These are phyloP conservation scores for Cyberlindnera misumaiensis DNA, from an alignment of 805 yeast genomes.

Conservation along the genomic window DNA sequence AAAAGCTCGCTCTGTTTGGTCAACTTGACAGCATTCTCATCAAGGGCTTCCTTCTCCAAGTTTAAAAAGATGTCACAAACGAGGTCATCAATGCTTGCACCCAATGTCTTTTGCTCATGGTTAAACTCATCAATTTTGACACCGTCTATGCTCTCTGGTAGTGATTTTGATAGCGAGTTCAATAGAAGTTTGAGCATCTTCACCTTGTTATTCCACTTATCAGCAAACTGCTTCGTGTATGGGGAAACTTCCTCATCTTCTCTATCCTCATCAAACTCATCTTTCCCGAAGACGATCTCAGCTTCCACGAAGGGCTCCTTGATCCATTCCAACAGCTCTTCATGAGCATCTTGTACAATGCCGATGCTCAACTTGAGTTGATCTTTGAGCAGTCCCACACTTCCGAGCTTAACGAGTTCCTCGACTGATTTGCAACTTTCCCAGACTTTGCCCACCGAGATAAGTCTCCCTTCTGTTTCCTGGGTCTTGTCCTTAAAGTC, in stretches of 20 bases:
- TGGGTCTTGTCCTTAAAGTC: constrained; percentile 12
- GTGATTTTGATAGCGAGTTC: constrained; percentile 51
- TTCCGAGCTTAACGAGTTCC: constrained; percentile 39
- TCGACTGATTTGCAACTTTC: constrained; percentile 48
- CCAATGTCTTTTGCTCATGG: constrained; percentile 34
- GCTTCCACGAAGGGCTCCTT: constrained; percentile 44
- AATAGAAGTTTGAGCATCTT: constrained; percentile 52
- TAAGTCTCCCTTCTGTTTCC: constrained; percentile 35
- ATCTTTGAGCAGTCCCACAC: constrained; percentile 43
- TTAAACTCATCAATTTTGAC: constrained; percentile 41
- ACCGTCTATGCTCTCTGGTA: constrained; percentile 38
- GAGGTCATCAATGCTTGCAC: constrained; percentile 47
- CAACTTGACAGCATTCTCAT: constrained; percentile 28
- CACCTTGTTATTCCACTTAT: constrained; percentile 45
- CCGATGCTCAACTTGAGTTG: constrained; percentile 38
- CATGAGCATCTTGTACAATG: constrained; percentile 54
- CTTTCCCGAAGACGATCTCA: constrained; percentile 42
- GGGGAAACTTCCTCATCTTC: constrained; percentile 25
- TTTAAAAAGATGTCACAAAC: constrained; percentile 48
- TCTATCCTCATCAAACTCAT: constrained; percentile 19
- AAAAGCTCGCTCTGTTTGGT: constrained; percentile 11
- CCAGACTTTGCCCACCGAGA: constrained; percentile 67
- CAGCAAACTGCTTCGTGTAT: constrained; percentile 34
- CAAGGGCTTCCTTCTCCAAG: constrained; percentile 19
- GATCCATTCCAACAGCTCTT: constrained; percentile 65